A percentile compares a stretch with the other conserved stretches of the same genome.
Conservation (phyloP, 2,329 filamentous ascomycete genomes). For the Epichloe festucae region DNA sequence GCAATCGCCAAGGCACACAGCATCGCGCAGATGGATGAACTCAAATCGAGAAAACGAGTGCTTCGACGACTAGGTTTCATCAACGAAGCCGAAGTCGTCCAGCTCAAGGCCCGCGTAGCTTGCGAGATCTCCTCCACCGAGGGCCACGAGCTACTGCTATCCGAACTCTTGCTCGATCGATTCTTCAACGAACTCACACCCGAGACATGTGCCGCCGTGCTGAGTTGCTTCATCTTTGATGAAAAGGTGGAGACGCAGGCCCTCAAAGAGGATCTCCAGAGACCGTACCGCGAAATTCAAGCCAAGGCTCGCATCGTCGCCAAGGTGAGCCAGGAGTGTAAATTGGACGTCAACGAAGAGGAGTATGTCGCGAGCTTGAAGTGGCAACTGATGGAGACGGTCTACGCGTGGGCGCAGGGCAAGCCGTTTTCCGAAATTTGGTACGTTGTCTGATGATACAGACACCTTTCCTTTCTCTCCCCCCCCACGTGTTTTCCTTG, state of each 20-base stretch:
- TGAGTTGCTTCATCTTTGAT: constrained; percentile 95
- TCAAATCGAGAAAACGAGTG: constrained; percentile 92
- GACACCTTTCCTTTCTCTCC: too few relatives aligned
- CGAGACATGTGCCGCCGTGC: constrained; percentile 71
- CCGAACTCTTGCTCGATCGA: constrained; percentile 86
- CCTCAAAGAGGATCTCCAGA: constrained; percentile 72
- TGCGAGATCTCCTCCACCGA: constrained; percentile 90
- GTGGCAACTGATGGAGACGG: constrained; percentile 93
- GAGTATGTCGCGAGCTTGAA: constrained; percentile 86
- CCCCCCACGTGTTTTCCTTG: background rate
- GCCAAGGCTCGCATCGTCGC: constrained; percentile 77
- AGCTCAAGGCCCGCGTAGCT: constrained; percentile 91
- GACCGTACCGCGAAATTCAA: constrained; percentile 77
- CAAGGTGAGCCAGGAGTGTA: constrained; percentile 90
- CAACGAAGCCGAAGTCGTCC: constrained; percentile 87
- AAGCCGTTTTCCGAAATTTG: constrained; percentile 88
- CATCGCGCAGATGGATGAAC: constrained; percentile 85
- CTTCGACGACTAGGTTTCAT: constrained; percentile 90
- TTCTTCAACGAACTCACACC: constrained; percentile 95
- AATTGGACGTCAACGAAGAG: constrained; percentile 86
- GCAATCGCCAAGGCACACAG: constrained; percentile 73
- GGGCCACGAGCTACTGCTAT: constrained; percentile 85
- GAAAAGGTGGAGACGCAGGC: constrained; percentile 75
- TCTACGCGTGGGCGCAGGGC: constrained; percentile 82
- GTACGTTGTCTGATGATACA: constrained; percentile 41